Evolutionary conservation across 1,139 yeast species (phyloP), one percentile per base, ranked within the genome.

Genomic region (Casaregolazyma suthepensis): DNA sequence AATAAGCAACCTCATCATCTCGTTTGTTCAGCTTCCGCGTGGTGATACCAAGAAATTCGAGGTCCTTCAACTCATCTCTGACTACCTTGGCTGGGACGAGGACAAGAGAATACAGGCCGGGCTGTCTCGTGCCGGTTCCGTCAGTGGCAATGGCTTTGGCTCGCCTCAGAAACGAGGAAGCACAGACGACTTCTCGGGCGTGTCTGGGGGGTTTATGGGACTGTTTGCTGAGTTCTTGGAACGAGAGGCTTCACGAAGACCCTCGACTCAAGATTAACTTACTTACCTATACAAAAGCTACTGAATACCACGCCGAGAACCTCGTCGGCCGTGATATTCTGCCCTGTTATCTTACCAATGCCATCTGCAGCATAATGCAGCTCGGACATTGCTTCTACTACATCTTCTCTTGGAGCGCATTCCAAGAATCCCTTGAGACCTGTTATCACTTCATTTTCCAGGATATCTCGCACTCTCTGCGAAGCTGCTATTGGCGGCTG

Each of bases 21-120:
- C 95, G 50, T 93, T 91, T 70, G 77, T 93, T 17, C 86, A 85
- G 50, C 77, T 93, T 42, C 97, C 96, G 6, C 76, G 99, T 57
- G 96, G 95, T 1, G 99, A 93, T 66, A 80, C 96, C 13, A 93
- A 91, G 69, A 89, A 93, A 69, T 93, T 86, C 66, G 98, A 93
- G 72, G 96, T 94, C 3, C 76, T 93, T 54, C 89, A 83, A 66
- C 77, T 93, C 55, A 85, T 93, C 45, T 79, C 96, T 26, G 88
- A 88, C 56, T 84, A 86, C 62, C 74, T 93, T 56, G 85, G 81
- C 55, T 93, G 99, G 99, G 93, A 86, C 66, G 94, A 88, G 48
- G 82, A 81, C 45, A 85, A 89, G 65, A 83, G 81, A 61, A 76
- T 83, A 35, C 90, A 85, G 57, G 96, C 96, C 1, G 98, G 98